Evolutionary conservation across 345 rosid species (phyloP), one percentile per base, ranked within the genome.

Genomic region (Leavenworthia alabamica): DNA sequence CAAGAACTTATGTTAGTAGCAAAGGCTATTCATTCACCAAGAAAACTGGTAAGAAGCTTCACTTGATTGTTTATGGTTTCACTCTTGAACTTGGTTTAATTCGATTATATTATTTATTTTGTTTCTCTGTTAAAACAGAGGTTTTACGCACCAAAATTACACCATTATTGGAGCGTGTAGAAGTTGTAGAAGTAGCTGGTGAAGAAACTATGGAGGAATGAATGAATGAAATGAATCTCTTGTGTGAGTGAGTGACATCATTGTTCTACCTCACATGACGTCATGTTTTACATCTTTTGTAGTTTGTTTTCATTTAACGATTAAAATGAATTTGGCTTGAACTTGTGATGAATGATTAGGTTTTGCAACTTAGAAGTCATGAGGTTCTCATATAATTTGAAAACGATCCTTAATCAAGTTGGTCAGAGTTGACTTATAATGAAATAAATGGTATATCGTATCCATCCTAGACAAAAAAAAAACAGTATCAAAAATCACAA

Each of bases 161-260:
- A 0, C 80, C 86, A 33, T 40, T 82, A 56, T 78, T 50, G 77
- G 90, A 82, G 58, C 63, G 44, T 28, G 86, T 77, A 22, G 79
- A 55, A 62, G 75, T 78, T 53, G 73, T 64, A 29, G 82, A 82
- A 72, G 86, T 69, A 26, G 36, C 60, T 26, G 88, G 82, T 35
- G 86, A 86, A 55, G 86, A 86, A 55, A 85, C 78, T 3, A 86
- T 86, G 95, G 95, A 86, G 74, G n/a, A n/a, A n/a, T n/a, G n/a
- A n/a, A n/a, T n/a, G n/a, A n/a, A n/a, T n/a, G n/a, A n/a, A n/a
- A n/a, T n/a, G n/a, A n/a, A n/a, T n/a, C n/a, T n/a, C n/a, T n/a
- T n/a, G n/a, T n/a, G n/a, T n/a, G n/a, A n/a, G n/a, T n/a, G n/a
- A n/a, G n/a, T n/a, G n/a, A n/a, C n/a, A n/a, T n/a, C n/a, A n/a